phyloP scores from a whole-genome alignment of 148 eudicot species.

The Pouteria glomerata region DNA sequence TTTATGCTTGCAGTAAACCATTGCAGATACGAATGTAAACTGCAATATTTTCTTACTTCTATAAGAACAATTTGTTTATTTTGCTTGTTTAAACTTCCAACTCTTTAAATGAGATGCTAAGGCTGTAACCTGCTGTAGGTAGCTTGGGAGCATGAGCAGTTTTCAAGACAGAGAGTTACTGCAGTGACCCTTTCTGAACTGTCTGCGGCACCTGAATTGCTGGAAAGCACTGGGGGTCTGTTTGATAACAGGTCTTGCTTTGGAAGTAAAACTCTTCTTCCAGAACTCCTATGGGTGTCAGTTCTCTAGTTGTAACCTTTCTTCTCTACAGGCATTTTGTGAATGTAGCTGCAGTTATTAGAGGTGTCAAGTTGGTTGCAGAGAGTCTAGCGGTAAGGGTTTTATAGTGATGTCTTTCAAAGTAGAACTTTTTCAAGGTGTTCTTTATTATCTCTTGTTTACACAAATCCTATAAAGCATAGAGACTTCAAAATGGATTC shows the following conservation, averaged over 20 bases:
- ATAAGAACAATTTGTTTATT: not conserved
- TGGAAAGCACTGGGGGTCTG: conserved; percentile 77
- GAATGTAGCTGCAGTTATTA: conserved; percentile 57
- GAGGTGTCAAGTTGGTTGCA: conserved; percentile 83
- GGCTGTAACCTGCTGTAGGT: conserved; percentile 60
- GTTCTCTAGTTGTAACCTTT: conserved; percentile 7
- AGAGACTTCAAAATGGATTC: no score
- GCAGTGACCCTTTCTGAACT: conserved; percentile 88
- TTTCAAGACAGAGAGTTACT: conserved; percentile 91
- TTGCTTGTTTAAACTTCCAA: not conserved
- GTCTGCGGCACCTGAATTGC: conserved; percentile 74
- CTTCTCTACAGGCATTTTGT: conserved; percentile 51
- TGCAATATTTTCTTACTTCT: conserved; percentile 6
- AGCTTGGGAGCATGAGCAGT: conserved; percentile 99
- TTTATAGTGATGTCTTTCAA: conserved; percentile 1
- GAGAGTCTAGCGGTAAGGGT: conserved; percentile 90
- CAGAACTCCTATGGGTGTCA: not conserved
- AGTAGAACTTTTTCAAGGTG: not conserved
- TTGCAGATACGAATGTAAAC: not conserved
- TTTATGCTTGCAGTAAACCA: not conserved
- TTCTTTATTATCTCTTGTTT: not conserved
- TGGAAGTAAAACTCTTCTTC: not conserved
- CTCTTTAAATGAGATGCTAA: conserved; percentile 27
- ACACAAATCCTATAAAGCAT: not conserved
- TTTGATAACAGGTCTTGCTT: conserved; percentile 68